Evolutionary conservation across 106 monocot genomes (phyloP), one percentile per base, ranked within the genome.

Genomic region (Phalaenopsis aphrodite): DNA sequence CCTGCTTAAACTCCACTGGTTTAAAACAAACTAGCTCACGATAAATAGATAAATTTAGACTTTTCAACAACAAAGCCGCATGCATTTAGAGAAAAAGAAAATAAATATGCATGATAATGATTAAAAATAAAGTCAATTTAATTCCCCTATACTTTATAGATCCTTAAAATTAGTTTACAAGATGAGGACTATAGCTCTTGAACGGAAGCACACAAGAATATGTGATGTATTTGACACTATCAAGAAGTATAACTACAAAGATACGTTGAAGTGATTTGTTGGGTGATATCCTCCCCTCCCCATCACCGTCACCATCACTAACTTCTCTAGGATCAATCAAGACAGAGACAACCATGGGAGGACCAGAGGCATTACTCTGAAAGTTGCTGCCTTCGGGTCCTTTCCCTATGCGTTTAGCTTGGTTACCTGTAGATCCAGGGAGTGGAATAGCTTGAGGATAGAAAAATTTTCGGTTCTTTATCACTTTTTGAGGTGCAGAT

Each of bases 291-390:
- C 89, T 76, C 86, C 84, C 81, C 4, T 77, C 88, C 87, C 84
- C 81, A 7, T 77, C 88, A 49, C 88, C 94, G 3, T 42, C 80
- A 15, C 87, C 91, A 7, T 91, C 87, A 14, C 84, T 88, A 56
- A 82, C 88, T 19, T 99, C 99, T 47, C 93, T 88, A 2, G 99
- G 99, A 82, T 99, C 99, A n/a, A 86, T 87, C 43, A 99, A 77
- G 61, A 99, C 79, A 37, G 93, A 95, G 23, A 99, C 99, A 2
- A 99, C 86, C 81, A 99, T 85, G 8, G 88, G 83, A 2, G 87
- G 78, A 2, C 58, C 64, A 3, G 79, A 12, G 5, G 83, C 45
- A 55, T 81, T 85, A 46, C 72, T 85, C 84, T 42, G 52, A 52
- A 52, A 52, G 52, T 14, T 52, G 14, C 52, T 15, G 11, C 52